These are phyloP conservation scores for Aspergillus diversus DNA, from an alignment of 495 filamentous ascomycete genomes.

Conservation along the genomic window DNA sequence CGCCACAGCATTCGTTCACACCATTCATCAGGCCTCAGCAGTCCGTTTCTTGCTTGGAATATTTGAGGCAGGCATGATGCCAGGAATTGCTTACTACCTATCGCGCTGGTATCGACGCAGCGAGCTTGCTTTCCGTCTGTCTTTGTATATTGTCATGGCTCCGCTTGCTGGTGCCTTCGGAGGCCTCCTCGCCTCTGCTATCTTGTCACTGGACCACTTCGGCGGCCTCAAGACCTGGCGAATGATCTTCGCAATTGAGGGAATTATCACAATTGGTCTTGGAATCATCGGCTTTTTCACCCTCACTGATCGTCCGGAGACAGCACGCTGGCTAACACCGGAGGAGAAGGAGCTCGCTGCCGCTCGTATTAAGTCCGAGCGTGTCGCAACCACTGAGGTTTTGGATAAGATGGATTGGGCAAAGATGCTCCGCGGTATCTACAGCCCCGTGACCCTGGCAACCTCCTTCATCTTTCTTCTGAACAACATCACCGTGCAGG, in stretches of 20 bases:
- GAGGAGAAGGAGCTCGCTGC: slow-evolving; percentile 67
- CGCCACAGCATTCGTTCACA: slow-evolving; percentile 52
- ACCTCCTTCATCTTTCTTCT: slow-evolving; percentile 56
- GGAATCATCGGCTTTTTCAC: slow-evolving; percentile 60
- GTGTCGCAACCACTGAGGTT: slow-evolving; percentile 65
- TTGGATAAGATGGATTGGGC: slow-evolving; percentile 51
- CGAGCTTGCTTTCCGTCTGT: slow-evolving; percentile 65
- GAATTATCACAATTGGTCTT: slow-evolving; percentile 66
- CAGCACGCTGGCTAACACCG: slow-evolving; percentile 64
- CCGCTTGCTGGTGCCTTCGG: slow-evolving; percentile 73
- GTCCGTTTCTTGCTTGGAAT: slow-evolving; percentile 62
- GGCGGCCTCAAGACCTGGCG: slow-evolving; percentile 62
- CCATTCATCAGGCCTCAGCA: slow-evolving; percentile 42
- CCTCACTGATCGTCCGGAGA: slow-evolving; percentile 69
- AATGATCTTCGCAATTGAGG: slow-evolving; percentile 77
- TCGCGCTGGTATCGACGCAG: slow-evolving; percentile 71
- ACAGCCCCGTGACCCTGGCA: slow-evolving; percentile 51
- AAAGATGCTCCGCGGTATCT: slow-evolving; percentile 53
- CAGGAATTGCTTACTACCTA: slow-evolving; percentile 74
- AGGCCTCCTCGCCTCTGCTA: slow-evolving; percentile 66
- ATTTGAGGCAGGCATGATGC: slow-evolving; percentile 72
- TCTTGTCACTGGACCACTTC: slow-evolving; percentile 48
- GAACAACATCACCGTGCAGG: slow-evolving; percentile 59
- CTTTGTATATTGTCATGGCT: slow-evolving; percentile 59
- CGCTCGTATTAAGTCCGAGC: slow-evolving; percentile 65